Conservation (phyloP, 129 eudicot genomes). For the Flaveria linearis region DNA sequence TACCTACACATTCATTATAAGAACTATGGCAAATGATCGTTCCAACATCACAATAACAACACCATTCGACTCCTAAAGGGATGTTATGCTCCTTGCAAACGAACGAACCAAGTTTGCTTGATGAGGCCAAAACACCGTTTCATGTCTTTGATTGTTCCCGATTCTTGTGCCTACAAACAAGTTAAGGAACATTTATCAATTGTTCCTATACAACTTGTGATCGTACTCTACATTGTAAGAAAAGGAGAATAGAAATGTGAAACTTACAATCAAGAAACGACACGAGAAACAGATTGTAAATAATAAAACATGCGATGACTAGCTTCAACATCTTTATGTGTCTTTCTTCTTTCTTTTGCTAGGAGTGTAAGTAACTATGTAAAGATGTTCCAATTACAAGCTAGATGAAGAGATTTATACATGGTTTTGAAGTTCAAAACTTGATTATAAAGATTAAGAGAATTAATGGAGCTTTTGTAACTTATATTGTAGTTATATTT, state of each 20-base stretch:
- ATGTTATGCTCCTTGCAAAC: background rate
- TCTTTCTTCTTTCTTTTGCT: background rate
- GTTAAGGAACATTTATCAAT: background rate
- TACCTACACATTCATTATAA: background rate
- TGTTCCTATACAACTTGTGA: background rate
- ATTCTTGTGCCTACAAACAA: conserved; percentile 16
- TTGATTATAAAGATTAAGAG: background rate
- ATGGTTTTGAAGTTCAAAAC: background rate
- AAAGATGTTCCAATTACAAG: background rate
- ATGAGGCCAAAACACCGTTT: background rate
- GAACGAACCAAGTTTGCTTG: conserved; percentile 13
- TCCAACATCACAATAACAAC: background rate
- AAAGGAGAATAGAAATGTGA: background rate
- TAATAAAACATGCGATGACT: background rate
- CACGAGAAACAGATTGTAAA: background rate
- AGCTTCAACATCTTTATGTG: background rate
- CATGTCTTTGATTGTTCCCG: conserved; percentile 7
- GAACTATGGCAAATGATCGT: background rate
- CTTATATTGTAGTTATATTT: background rate
- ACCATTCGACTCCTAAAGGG: background rate
- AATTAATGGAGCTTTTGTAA: background rate
- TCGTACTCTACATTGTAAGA: background rate
- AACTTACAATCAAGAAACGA: conserved; percentile 15
- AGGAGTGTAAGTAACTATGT: background rate
- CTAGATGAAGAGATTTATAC: background rate